Percentiles rank a stretch among this genome's conserved stretches.
These are phyloP conservation scores for Stentor coeruleus DNA, from an alignment of 73 alveolate genomes.

Conservation along the genomic window DNA sequence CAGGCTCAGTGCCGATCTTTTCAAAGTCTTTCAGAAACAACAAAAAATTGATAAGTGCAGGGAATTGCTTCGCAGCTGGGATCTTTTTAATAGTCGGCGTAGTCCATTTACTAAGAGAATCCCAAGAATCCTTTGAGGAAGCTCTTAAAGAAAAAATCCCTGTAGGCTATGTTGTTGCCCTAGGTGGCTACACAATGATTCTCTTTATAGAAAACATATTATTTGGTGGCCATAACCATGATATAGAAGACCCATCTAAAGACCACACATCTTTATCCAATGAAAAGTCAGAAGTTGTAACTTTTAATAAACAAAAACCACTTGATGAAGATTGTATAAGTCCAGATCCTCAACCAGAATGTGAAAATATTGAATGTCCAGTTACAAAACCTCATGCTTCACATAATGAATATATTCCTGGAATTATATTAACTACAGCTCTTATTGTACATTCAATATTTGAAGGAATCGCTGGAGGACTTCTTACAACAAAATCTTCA, in stretches of 20 bases:
- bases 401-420: background rate
- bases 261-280: too few relatives aligned
- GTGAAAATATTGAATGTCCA: background rate
- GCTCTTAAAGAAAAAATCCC: background rate
- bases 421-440: slow-evolving; percentile 55
- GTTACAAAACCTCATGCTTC: background rate
- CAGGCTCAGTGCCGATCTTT: background rate
- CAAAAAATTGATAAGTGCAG: background rate
- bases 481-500: slow-evolving; percentile 27
- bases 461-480: slow-evolving; percentile 73
- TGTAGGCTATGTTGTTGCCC: background rate
- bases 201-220: background rate
- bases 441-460: slow-evolving; percentile 59
- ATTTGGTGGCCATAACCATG: background rate
- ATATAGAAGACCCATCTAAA: background rate
- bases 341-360: background rate
- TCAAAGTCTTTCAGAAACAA: too few relatives aligned
- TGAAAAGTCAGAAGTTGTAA: too few relatives aligned
- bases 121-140: background rate
- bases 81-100: background rate
- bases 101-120: slow-evolving; percentile 1
- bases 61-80: slow-evolving; percentile 19
- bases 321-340: background rate
- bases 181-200: background rate
- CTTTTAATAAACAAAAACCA: background rate